Conservation (phyloP, 148 eudicot species). For the Silene latifolia region DNA sequence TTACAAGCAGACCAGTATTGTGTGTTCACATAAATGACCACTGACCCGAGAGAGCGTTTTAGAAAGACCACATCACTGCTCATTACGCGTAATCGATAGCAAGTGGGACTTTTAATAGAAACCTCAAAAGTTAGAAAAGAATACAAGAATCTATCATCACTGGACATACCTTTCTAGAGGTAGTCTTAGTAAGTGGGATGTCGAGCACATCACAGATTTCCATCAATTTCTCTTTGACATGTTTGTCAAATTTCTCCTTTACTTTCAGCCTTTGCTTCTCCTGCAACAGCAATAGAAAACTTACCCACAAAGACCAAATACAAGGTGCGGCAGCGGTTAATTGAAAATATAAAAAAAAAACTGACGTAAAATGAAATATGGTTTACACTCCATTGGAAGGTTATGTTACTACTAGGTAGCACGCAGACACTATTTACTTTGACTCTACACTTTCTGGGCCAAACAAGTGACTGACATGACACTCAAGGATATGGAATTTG, state of each 20-base stretch:
- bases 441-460: too few relatives aligned
- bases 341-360: background rate
- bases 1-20: background rate
- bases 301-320: background rate
- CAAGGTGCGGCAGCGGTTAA: background rate
- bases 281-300: conserved; percentile 35
- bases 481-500: too few relatives aligned
- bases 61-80: too few relatives aligned
- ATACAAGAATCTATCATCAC: background rate
- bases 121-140: background rate
- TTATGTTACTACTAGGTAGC: too few relatives aligned
- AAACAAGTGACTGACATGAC: too few relatives aligned
- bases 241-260: conserved; percentile 86
- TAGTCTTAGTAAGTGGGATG: conserved; percentile 58
- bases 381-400: background rate
- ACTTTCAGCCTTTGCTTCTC: conserved; percentile 84
- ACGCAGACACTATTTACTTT: too few relatives aligned
- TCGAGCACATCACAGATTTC: conserved; percentile 88
- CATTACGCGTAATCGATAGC: background rate
- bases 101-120: background rate
- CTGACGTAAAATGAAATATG: background rate
- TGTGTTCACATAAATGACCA: too few relatives aligned
- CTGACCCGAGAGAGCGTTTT: too few relatives aligned
- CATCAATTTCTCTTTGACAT: conserved; percentile 65
- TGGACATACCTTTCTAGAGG: conserved; percentile 63